These are phyloP conservation scores for Blastobotrys arbuscula DNA, from an alignment of 1,139 yeast genomes.

Conservation along the genomic window DNA sequence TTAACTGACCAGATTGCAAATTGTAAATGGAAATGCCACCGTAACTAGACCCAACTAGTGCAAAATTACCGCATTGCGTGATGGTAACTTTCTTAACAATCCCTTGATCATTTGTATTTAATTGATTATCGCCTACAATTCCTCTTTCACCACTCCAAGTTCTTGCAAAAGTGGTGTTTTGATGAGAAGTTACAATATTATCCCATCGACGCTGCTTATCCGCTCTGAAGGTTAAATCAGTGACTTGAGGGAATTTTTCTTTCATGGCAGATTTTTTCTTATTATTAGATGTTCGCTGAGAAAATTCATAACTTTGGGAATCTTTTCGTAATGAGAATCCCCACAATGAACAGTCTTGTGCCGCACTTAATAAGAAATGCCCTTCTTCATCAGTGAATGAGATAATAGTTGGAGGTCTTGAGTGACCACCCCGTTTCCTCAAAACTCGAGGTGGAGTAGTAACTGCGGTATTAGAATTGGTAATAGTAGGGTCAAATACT, in stretches of 20 bases:
- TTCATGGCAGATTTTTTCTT: constrained; percentile 37
- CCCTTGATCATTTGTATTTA: constrained; percentile 73
- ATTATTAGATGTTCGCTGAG: constrained; percentile 48
- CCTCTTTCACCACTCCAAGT: constrained; percentile 88
- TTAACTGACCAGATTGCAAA: constrained; percentile 77
- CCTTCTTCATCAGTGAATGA: constrained; percentile 75
- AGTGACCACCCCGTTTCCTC: constrained; percentile 95
- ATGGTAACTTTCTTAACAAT: constrained; percentile 75
- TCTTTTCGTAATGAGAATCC: constrained; percentile 88
- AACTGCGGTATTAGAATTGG: constrained; percentile 48
- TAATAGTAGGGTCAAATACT: constrained; percentile 86
- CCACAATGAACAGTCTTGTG: constrained; percentile 86
- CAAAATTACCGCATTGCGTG: constrained; percentile 94
- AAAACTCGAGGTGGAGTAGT: constrained; percentile 87
- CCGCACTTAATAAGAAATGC: constrained; percentile 81
- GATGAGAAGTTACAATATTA: constrained; percentile 86
- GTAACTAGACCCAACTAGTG: constrained; percentile 78
- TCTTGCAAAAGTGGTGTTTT: constrained; percentile 76
- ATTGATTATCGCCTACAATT: constrained; percentile 68
- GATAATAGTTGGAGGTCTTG: constrained; percentile 80
- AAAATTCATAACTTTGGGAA: constrained; percentile 91
- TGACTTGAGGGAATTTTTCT: constrained; percentile 73
- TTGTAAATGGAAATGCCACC: constrained; percentile 91
- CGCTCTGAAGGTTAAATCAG: constrained; percentile 65
- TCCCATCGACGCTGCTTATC: constrained; percentile 93